Base-by-base conservation (phyloP, 1,139 yeast genomes). In the Magnusiomyces ingens region DNA sequence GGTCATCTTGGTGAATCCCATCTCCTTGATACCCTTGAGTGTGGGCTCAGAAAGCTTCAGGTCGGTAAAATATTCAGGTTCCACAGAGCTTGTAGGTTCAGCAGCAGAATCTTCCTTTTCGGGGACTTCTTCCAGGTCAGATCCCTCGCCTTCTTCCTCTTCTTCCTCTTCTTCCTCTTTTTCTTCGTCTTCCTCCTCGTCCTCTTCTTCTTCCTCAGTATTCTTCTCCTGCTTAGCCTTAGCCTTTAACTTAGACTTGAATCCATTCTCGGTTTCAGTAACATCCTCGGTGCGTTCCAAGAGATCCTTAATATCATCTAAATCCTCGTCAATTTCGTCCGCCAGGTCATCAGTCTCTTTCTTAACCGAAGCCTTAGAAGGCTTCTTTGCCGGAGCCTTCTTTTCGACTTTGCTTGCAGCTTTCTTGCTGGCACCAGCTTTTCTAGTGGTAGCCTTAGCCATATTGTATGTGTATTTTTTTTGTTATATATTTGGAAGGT, bases 1-100 rank as follows among this genome's bases (percentile, higher is more conserved):
- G 4, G 99, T 93, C 97, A 91, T 88, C 55, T 76, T 84, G 18
- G 80, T 75, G 72, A 91, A 91, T 0, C 96, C 97, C 96, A 93
- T 86, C 45, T 81, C 84, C 46, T 75, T 74, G 59, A 91, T 84
- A 37, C 96, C 94, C 65, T 82, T 80, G 66, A 82, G 67, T 3
- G 97, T 90, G 53, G 89, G 93, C 55, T 77, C 84, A 4, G 96
- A 87, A 45, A 91, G 77, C n/a, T 79, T 79, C 57, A 91, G 79
- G 45, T 79, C 83, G 2, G 75, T 67, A 59, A 82, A 82, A 32
- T 56, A 55, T 29, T 55, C 57, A 26, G 59, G 61, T 52, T 58
- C 66, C 60, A 55, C 46, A 15, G 50, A 29, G 11, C 51, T 52
- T 13, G 43, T 49, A 10, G 51, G 40, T 8, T 36, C 44, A 41